phyloP scores from a whole-genome alignment of 805 yeast species.

The Candida coleopterorum region DNA sequence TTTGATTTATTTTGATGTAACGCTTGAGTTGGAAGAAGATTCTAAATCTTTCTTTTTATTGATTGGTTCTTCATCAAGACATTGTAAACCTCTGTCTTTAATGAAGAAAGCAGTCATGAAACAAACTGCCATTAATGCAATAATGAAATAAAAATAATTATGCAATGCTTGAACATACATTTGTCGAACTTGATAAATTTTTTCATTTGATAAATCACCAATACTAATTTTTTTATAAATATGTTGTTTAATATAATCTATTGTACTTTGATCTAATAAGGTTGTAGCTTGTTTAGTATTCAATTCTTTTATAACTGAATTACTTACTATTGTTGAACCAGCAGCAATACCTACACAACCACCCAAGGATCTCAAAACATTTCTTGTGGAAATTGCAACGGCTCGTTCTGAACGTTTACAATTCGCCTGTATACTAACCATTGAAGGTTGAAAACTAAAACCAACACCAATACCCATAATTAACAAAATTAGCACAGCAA shows the following conservation, averaged over 20 bases:
- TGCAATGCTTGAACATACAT: conserved; percentile 29
- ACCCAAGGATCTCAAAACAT: conserved; percentile 53
- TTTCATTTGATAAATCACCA: conserved; percentile 12
- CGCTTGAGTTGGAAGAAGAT: conserved; percentile 5
- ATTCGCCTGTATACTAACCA: conserved; percentile 43
- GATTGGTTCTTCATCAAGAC: conserved; percentile 25
- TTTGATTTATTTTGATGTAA: conserved; percentile 1
- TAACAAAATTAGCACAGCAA: conserved; percentile 29
- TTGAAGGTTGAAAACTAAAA: conserved; percentile 31
- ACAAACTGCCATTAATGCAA: conserved; percentile 31
- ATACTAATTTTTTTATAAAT: conserved; percentile 22
- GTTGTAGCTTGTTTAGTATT: not conserved
- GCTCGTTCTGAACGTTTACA: conserved; percentile 49
- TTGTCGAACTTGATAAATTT: conserved; percentile 17
- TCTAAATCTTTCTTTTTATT: conserved; percentile 4
- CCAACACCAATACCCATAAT: conserved; percentile 33
- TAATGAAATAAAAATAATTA: conserved; percentile 28
- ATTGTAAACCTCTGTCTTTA: conserved; percentile 31
- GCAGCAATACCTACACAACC: conserved; percentile 56
- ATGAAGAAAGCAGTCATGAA: conserved; percentile 24
- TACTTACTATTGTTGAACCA: conserved; percentile 34
- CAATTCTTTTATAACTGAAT: conserved; percentile 23
- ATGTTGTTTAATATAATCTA: conserved; percentile 20
- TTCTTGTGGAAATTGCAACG: conserved; percentile 54
- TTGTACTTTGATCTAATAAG: conserved; percentile 10